Percentiles rank a stretch among this genome's conserved stretches.
phyloP scores from a whole-genome alignment of 345 rosid genomes.

The Arabis hirsuta region DNA sequence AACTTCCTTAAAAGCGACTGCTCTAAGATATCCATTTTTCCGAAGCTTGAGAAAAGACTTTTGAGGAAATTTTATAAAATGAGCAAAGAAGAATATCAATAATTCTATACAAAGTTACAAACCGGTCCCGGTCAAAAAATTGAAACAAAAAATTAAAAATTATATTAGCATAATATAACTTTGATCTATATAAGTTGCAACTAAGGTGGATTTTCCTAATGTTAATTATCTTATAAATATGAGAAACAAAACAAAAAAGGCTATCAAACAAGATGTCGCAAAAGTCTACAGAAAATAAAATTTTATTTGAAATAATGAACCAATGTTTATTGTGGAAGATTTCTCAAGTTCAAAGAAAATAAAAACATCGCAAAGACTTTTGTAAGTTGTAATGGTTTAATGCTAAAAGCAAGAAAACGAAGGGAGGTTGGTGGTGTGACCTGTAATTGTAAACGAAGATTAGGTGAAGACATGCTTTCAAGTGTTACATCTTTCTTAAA shows the following conservation, averaged over 20 bases:
- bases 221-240: background rate
- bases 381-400: conserved; percentile 6
- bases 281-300: background rate
- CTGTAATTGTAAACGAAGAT: conserved; percentile 23
- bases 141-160: background rate
- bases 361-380: background rate
- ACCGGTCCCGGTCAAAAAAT: background rate
- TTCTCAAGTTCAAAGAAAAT: conserved; percentile 6
- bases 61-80: background rate
- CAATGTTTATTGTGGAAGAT: conserved; percentile 8
- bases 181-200: conserved; percentile 9
- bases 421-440: conserved; percentile 15
- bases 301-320: background rate
- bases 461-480: conserved; percentile 35
- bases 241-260: background rate
- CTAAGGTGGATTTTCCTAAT: background rate
- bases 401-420: conserved; percentile 20
- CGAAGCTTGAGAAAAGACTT: conserved; percentile 13
- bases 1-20: conserved; percentile 33
- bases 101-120: background rate
- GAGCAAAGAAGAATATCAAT: background rate
- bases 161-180: background rate
- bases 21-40: conserved; percentile 8
- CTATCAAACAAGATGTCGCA: background rate
- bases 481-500: conserved; percentile 12